Base-by-base conservation (phyloP, 306 rosid genomes). In the Trifolium subterraneum region DNA sequence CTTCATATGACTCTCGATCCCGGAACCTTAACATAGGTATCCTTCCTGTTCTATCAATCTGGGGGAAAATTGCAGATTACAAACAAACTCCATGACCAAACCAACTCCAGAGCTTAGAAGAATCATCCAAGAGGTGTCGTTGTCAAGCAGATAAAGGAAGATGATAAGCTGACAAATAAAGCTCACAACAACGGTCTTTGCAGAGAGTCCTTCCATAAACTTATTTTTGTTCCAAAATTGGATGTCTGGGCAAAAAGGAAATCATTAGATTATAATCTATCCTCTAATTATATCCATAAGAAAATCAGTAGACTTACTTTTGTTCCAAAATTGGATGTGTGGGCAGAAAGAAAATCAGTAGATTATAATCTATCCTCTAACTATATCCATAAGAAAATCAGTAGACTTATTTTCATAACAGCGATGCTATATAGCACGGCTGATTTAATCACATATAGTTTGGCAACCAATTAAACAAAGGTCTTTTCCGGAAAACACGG, bases 91-190 rank as follows among this genome's bases (percentile, higher is more conserved):
- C 64, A 94, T 94, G 71, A 96, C 74, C 70, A 88, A 86, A 68
- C 99, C 99, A 67, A 92, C 71, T 63, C 99, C 99, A 81, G 99
- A 88, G 85, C 99, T 94, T 73, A 89, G 90, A 70, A 94, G 99
- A 68, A 92, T 94, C 99, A 94, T 94, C 99, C 99, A 94, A 15
- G 99, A 94, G n/a, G 99, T 94, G 64, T 92, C 97, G 15, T 94
- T 94, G 81, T 94, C 99, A 55, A 94, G 92, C 36, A 94, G 87
- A 86, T 94, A 94, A 64, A 94, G 90, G 88, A 94, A 94, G 76
- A 92, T 86, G 66, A 94, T 84, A 78, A 94, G 87, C 86, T 94
- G 99, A 68, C 87, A 87, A 73, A 88, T 70, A 80, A 94, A 94
- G 95, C 90, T 94, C 83, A 94, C 96, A 54, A 94, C 85, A 75